Evolutionary conservation across 2,329 filamentous ascomycete genomes (phyloP).

Genomic region (Alternaria arborescens): DNA sequence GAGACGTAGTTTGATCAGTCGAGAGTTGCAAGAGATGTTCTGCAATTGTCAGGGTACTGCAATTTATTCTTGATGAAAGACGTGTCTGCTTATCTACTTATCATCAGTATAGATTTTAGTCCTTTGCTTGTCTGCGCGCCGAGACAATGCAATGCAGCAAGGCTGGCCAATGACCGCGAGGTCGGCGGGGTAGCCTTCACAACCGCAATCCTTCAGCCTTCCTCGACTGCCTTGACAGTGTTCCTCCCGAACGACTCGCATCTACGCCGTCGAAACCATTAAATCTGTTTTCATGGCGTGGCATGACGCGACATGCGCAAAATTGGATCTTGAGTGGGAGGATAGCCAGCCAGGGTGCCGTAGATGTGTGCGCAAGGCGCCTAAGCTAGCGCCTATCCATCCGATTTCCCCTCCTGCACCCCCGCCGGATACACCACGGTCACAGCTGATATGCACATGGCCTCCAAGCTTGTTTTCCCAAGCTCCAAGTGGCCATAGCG

Average conservation of each 20-base stretch:
- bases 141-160: background rate
- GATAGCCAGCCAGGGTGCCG: background rate
- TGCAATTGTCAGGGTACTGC: background rate
- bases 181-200: background rate
- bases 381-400: background rate
- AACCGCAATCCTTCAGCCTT: background rate
- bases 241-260: no score
- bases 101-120: background rate
- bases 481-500: background rate
- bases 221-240: background rate
- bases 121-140: background rate
- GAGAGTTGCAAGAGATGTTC: background rate
- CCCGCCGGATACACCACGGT: background rate
- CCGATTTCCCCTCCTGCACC: background rate
- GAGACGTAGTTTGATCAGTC: no score
- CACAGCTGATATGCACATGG: conserved; percentile 2
- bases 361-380: background rate
- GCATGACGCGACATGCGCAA: background rate
- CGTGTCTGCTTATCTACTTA: background rate
- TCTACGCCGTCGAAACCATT: background rate
- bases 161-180: background rate
- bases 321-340: background rate
- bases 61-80: background rate
- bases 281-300: background rate
- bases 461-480: background rate